Conservation (phyloP, 495 filamentous ascomycete genomes). For the Podospora tetraspora region DNA sequence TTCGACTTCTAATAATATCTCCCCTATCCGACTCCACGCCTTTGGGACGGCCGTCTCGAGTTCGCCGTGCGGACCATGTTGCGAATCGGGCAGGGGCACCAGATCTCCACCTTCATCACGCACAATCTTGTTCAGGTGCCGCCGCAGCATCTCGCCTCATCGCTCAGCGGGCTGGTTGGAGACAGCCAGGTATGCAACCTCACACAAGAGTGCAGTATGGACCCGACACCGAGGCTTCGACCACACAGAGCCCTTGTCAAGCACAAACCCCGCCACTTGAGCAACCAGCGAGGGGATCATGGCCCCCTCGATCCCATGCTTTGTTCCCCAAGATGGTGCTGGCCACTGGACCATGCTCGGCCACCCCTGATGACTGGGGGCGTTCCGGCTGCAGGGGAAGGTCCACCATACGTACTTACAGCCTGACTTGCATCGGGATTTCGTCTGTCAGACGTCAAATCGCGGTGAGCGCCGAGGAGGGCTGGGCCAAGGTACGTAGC, state of each 20-base stretch:
- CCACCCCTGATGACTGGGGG: not conserved
- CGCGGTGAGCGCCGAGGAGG: constrained; percentile 17
- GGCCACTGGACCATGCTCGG: not conserved
- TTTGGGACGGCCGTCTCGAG: not conserved
- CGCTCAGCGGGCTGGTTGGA: not conserved
- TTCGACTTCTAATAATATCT: not conserved
- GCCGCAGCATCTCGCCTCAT: not conserved
- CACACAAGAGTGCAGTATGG: not conserved
- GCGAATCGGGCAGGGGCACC: not conserved
- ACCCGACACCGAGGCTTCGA: not conserved
- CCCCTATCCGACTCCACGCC: not conserved
- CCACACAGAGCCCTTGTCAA: not conserved
- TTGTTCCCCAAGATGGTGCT: not conserved
- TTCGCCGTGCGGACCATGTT: not conserved
- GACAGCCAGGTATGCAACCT: not conserved
- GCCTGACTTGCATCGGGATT: constrained; percentile 10
- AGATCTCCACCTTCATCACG: not conserved
- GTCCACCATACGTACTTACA: not conserved
- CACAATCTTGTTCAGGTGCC: not conserved
- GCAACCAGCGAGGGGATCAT: not conserved
- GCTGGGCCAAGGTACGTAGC: not conserved
- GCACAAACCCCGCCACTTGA: not conserved
- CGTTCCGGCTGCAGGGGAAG: not conserved
- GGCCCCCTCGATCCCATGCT: not conserved
- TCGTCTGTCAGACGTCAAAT: constrained; percentile 24